These are phyloP conservation scores for Alternaria panax DNA, from an alignment of 2,329 filamentous ascomycete species.

Conservation along the genomic window DNA sequence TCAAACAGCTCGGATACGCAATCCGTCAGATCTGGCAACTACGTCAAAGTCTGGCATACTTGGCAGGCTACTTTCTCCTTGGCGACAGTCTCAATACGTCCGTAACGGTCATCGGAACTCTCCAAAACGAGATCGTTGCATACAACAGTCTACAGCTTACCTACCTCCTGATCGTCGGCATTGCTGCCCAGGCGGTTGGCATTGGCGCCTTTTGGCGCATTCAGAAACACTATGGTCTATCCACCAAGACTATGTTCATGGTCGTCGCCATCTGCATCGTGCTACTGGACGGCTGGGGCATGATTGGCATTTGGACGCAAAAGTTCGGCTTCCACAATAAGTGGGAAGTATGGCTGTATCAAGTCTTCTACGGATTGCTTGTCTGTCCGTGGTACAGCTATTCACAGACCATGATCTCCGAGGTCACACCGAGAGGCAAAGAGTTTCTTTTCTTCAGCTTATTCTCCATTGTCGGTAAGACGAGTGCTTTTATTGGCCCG, in stretches of 20 bases:
- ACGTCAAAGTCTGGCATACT: conserved; percentile 70
- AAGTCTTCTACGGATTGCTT: conserved; percentile 68
- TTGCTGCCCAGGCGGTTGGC: conserved; percentile 67
- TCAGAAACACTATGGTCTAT: conserved; percentile 66
- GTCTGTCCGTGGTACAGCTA: conserved; percentile 76
- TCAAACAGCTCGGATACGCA: conserved; percentile 67
- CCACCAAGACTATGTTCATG: conserved; percentile 74
- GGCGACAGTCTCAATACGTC: conserved; percentile 76
- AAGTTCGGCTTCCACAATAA: conserved; percentile 61
- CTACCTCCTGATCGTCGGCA: conserved; percentile 72
- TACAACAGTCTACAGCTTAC: conserved; percentile 71
- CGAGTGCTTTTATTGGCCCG: conserved; percentile 72
- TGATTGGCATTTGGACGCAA: conserved; percentile 65
- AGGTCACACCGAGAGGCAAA: conserved; percentile 71
- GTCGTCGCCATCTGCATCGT: conserved; percentile 68
- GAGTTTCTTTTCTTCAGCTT: conserved; percentile 75
- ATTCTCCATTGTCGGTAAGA: conserved; percentile 74
- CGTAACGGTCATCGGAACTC: conserved; percentile 70
- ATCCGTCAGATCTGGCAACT: conserved; percentile 67
- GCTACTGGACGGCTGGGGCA: conserved; percentile 66
- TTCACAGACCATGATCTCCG: conserved; percentile 74
- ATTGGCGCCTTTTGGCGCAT: conserved; percentile 69
- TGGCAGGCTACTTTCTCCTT: conserved; percentile 69
- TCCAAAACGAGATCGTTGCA: conserved; percentile 70
- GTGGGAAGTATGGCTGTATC: conserved; percentile 62